Evolutionary conservation across 345 rosid species (phyloP).

Genomic region (Populus deltoides): DNA sequence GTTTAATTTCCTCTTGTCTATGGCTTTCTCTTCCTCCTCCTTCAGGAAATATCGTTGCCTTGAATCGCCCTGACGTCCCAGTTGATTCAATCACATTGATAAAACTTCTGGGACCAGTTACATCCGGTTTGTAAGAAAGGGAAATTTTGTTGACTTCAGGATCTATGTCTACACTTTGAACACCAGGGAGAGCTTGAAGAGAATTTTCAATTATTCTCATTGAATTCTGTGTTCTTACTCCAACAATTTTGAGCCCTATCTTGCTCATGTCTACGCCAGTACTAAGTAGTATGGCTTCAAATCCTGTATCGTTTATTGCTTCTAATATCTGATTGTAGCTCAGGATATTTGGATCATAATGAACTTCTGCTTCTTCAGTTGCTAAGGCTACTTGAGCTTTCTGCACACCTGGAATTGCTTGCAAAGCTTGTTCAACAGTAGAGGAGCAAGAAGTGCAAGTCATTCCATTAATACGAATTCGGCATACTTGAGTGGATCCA

Average conservation of each 20-base stretch:
- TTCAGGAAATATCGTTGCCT: constrained; percentile 63
- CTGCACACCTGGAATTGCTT: constrained; percentile 57
- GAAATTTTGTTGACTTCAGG: constrained; percentile 41
- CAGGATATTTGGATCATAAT: constrained; percentile 52
- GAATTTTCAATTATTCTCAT: constrained; percentile 54
- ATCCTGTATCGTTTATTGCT: constrained; percentile 62
- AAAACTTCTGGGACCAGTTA: constrained; percentile 78
- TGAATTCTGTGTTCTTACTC: constrained; percentile 46
- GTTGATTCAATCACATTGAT: constrained; percentile 75
- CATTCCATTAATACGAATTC: constrained; percentile 79
- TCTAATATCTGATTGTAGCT: constrained; percentile 39
- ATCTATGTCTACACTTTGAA: constrained; percentile 38
- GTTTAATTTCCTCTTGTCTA: constrained; percentile 61
- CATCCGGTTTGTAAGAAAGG: constrained; percentile 62
- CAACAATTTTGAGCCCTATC: constrained; percentile 72
- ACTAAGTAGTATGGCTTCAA: constrained; percentile 67
- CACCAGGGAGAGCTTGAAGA: constrained; percentile 86
- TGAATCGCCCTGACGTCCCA: constrained; percentile 54
- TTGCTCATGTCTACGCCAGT: constrained; percentile 66
- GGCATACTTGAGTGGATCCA: constrained; percentile 56
- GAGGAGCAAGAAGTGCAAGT: constrained; percentile 86
- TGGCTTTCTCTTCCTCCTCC: constrained; percentile 59
- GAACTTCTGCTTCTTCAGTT: constrained; percentile 82
- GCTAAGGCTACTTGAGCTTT: constrained; percentile 82
- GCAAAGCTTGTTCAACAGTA: constrained; percentile 63